Conservation (phyloP, 2,329 filamentous ascomycete species). For the Orbilia oligospora region DNA sequence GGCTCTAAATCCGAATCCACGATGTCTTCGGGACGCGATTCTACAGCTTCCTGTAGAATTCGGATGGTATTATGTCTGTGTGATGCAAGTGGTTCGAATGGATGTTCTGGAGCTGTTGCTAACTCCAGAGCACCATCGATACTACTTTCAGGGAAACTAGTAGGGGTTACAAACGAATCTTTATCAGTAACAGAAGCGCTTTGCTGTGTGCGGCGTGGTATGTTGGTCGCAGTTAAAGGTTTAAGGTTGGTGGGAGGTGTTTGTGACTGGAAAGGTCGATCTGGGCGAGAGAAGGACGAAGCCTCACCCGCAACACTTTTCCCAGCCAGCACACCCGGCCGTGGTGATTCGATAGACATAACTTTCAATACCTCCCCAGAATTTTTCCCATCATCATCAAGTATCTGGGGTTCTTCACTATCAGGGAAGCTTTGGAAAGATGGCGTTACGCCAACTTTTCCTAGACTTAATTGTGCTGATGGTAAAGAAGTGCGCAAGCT, state of each 20-base stretch:
- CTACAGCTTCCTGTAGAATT: constrained; percentile 60
- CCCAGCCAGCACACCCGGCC: neutral
- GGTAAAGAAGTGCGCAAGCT: constrained; percentile 39
- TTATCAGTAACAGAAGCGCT: constrained; percentile 37
- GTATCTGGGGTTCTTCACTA: neutral
- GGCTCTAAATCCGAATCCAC: constrained; percentile 38
- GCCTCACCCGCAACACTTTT: constrained; percentile 56
- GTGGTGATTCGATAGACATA: neutral
- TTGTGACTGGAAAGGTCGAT: constrained; percentile 44
- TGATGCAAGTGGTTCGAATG: constrained; percentile 32
- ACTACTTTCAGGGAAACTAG: constrained; percentile 22
- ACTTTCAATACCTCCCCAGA: neutral
- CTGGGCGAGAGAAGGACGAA: constrained; percentile 29
- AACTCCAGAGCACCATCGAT: constrained; percentile 9
- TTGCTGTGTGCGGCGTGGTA: constrained; percentile 30
- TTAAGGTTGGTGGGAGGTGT: constrained; percentile 47
- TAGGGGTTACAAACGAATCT: constrained; percentile 41
- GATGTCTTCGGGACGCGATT: constrained; percentile 52
- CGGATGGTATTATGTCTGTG: constrained; percentile 37
- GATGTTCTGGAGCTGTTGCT: constrained; percentile 16
- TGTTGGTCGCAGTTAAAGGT: constrained; percentile 26
- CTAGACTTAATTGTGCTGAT: constrained; percentile 51
- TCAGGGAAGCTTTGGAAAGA: constrained; percentile 43
- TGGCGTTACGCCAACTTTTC: constrained; percentile 48
- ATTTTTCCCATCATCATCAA: neutral